phyloP scores from a whole-genome alignment of 805 yeast genomes.

The Pichia nanzhaoensis region DNA sequence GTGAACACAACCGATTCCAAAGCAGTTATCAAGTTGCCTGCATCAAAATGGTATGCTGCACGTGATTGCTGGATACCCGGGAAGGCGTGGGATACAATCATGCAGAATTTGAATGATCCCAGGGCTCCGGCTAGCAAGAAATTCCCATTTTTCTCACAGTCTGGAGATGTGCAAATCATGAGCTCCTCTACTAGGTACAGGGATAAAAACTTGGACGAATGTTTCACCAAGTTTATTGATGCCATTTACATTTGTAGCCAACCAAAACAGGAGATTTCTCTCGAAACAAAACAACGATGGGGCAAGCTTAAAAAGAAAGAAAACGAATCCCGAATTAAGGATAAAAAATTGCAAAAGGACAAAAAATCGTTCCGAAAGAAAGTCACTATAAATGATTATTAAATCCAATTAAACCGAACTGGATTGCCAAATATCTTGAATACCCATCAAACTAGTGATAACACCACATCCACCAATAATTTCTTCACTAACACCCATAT shows the following conservation, averaged over 20 bases:
- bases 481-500: conserved; percentile 65
- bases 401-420: conserved; percentile 20
- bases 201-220: conserved; percentile 39
- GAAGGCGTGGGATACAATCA: conserved; percentile 30
- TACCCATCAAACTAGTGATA: conserved; percentile 71
- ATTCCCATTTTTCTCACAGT: conserved; percentile 24
- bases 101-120: conserved; percentile 17
- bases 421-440: conserved; percentile 59
- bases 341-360: conserved; percentile 20
- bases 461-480: conserved; percentile 80
- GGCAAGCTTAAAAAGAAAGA: conserved; percentile 23
- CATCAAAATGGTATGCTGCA: conserved; percentile 33
- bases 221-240: conserved; percentile 37
- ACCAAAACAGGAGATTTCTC: conserved; percentile 34
- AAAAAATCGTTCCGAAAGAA: conserved; percentile 20
- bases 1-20: conserved; percentile 54
- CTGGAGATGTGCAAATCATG: conserved; percentile 24
- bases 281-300: conserved; percentile 39
- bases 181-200: conserved; percentile 33
- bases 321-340: conserved; percentile 19
- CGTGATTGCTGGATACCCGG: conserved; percentile 39
- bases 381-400: conserved; percentile 15
- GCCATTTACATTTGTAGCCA: conserved; percentile 35
- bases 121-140: conserved; percentile 14
- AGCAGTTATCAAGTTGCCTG: conserved; percentile 30